Evolutionary conservation across 2,329 filamentous ascomycete genomes (phyloP).

Genomic region (Fonsecaea erecta): DNA sequence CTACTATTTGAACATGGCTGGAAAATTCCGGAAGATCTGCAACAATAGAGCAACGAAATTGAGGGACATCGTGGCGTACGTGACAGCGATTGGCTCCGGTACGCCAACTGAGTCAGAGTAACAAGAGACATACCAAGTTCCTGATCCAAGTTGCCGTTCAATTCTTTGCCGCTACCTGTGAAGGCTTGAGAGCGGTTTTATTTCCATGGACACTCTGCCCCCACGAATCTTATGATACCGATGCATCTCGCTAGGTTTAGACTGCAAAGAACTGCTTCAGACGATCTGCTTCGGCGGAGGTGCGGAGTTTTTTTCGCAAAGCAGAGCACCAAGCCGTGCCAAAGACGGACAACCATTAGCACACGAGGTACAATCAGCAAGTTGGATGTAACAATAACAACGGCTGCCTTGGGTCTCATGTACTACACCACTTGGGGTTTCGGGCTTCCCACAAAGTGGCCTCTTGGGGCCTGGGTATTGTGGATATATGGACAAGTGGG

Average conservation of each 20-base stretch:
- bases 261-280: background rate
- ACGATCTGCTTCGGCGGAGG: background rate
- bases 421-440: background rate
- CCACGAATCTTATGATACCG: background rate
- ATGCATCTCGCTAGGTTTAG: background rate
- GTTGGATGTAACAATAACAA: background rate
- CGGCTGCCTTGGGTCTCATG: background rate
- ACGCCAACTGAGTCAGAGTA: background rate
- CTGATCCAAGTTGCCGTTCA: background rate
- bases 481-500: background rate
- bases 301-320: background rate
- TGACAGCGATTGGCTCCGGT: background rate
- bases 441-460: background rate
- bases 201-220: background rate
- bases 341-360: background rate
- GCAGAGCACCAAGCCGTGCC: background rate
- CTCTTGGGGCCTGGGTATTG: background rate
- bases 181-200: background rate
- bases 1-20: background rate
- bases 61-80: background rate
- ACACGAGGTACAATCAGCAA: background rate
- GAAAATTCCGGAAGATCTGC: background rate
- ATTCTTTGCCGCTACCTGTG: background rate
- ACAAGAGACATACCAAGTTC: background rate
- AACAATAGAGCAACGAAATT: too few relatives aligned